Evolutionary conservation across 441 rosid genomes (phyloP).

Genomic region (Eruca vesicaria): DNA sequence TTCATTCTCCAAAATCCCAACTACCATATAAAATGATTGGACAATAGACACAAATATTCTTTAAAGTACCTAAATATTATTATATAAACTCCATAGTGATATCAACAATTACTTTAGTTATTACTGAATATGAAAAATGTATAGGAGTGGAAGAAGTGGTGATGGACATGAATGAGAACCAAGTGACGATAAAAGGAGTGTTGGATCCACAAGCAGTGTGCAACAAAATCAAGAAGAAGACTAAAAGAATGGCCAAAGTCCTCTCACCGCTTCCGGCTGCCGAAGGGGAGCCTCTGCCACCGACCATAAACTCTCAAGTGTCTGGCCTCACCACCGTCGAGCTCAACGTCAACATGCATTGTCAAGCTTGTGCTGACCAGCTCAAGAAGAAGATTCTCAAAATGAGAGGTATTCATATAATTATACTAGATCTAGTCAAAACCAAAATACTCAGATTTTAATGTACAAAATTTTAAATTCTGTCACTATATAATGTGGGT

Average conservation of each 20-base stretch:
- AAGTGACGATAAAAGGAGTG: constrained; percentile 73
- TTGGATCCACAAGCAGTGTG: constrained; percentile 80
- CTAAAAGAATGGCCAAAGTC: constrained; percentile 70
- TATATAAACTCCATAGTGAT: background rate
- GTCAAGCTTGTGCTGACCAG: constrained; percentile 90
- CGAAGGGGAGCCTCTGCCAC: constrained; percentile 76
- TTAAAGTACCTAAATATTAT: background rate
- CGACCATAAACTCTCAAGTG: constrained; percentile 67
- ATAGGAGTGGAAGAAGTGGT: constrained; percentile 81
- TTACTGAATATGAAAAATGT: no score
- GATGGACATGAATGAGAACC: constrained; percentile 68
- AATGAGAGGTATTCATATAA: constrained; percentile 68
- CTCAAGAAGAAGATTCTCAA: constrained; percentile 78
- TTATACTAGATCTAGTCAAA: background rate
- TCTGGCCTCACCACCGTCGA: constrained; percentile 64
- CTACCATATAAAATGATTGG: background rate
- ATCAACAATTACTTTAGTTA: no score
- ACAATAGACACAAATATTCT: background rate
- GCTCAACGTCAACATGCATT: constrained; percentile 85
- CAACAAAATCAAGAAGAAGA: constrained; percentile 65
- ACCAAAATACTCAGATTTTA: background rate
- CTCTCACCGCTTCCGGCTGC: constrained; percentile 71
- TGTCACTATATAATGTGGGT: no score
- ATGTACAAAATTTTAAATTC: background rate
- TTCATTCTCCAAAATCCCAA: constrained; percentile 3